These are phyloP conservation scores for Mucor racemosus DNA, from an alignment of 371 early-diverging fungal species.

Conservation along the genomic window DNA sequence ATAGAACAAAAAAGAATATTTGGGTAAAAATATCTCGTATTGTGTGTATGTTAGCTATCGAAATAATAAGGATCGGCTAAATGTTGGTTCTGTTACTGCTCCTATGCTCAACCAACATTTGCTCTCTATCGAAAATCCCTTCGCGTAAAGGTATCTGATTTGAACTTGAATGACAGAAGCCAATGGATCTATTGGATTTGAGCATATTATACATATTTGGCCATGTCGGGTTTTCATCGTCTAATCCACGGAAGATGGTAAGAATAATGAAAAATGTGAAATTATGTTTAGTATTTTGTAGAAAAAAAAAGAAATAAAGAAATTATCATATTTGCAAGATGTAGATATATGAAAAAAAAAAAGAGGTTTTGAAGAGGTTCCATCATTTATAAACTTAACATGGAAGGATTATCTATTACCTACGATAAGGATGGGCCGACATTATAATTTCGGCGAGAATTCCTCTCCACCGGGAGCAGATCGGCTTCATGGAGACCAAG, in stretches of 20 bases:
- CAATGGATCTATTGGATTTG: background rate
- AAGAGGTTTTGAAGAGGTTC: too few species aligned
- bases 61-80: constrained; percentile 5
- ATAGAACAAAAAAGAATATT: constrained; percentile 3
- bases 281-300: too few species aligned
- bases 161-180: background rate
- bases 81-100: background rate
- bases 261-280: too few species aligned
- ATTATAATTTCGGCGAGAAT: background rate
- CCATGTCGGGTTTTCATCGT: background rate
- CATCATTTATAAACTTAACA: background rate
- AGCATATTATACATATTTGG: too few species aligned
- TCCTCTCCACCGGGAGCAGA: background rate
- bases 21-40: background rate
- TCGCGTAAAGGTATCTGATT: background rate
- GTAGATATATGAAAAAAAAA: background rate
- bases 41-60: background rate
- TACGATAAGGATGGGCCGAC: background rate
- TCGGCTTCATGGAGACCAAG: background rate
- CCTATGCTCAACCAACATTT: background rate
- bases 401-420: background rate
- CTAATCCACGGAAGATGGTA: background rate
- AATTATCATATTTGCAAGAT: too few species aligned
- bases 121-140: background rate
- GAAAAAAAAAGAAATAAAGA: too few species aligned